Conservation (phyloP, 768 basidiomycete genomes). For the Lactarius deliciosus region DNA sequence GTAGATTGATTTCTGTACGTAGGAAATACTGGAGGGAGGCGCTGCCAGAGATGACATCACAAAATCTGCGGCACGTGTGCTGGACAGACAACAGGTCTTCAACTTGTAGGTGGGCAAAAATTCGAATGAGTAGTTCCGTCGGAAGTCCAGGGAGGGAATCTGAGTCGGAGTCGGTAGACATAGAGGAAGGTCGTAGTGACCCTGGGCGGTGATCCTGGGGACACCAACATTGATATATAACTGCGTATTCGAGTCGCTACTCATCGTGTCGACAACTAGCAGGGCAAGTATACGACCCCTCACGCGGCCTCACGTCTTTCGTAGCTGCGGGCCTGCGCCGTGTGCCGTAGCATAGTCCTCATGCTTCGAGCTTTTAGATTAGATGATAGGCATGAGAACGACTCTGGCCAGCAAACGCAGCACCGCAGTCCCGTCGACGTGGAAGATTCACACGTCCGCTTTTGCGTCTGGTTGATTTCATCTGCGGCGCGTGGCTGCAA, state of each 20-base stretch:
- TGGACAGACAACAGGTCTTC: slow-evolving; percentile 2
- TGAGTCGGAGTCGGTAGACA: neutral
- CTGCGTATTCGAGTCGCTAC: neutral
- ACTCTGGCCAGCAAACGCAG: neutral
- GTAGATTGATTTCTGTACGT: neutral
- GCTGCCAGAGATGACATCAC: neutral
- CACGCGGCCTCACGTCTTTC: neutral
- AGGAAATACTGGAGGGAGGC: slow-evolving; percentile 8
- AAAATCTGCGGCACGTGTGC: slow-evolving; percentile 4
- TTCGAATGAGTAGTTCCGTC: neutral
- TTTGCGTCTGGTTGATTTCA: neutral
- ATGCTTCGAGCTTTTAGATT: neutral
- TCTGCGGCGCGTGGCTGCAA: neutral
- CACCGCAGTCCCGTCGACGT: neutral
- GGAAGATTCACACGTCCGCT: neutral
- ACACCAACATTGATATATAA: neutral
- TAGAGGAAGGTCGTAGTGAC: neutral
- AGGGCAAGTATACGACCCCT: neutral
- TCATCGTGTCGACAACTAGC: neutral
- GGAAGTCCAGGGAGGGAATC: neutral
- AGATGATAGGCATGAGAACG: neutral
- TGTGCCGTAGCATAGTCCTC: neutral
- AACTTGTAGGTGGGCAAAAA: neutral
- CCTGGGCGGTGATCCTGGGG: neutral
- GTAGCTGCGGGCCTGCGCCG: neutral